phyloP scores from a whole-genome alignment of 2,329 filamentous ascomycete genomes.

The Xenoacremonium recifei region DNA sequence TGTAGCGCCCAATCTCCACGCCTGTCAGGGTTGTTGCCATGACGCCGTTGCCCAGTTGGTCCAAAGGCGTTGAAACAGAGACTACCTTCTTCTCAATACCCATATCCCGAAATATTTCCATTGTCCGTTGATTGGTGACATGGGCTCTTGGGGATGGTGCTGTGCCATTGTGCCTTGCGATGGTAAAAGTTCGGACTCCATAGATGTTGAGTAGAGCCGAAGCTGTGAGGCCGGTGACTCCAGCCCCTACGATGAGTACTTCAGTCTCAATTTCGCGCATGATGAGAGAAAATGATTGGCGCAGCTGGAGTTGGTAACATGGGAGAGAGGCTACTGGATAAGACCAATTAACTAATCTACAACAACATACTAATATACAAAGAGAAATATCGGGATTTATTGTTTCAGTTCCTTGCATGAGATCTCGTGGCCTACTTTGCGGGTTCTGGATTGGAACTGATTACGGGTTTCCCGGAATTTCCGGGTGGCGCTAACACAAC shows the following conservation, averaged over 20 bases:
- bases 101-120: slow-evolving; percentile 14
- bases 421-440: too few species aligned
- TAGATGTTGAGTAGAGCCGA: slow-evolving; percentile 6
- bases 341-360: too few species aligned
- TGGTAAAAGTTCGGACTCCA: slow-evolving; percentile 4
- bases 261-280: slow-evolving; percentile 10
- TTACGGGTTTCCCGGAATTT: too few species aligned
- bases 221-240: slow-evolving; percentile 8
- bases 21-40: slow-evolving; percentile 13
- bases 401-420: too few species aligned
- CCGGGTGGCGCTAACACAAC: too few species aligned
- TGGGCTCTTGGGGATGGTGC: slow-evolving; percentile 11
- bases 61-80: slow-evolving; percentile 5
- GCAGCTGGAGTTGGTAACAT: too few species aligned
- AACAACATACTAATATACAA: too few species aligned
- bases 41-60: slow-evolving; percentile 7
- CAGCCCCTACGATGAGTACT: slow-evolving; percentile 10
- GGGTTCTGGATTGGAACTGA: too few species aligned
- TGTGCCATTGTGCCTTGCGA: slow-evolving; percentile 13
- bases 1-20: slow-evolving; percentile 10
- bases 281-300: too few species aligned
- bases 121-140: slow-evolving; percentile 12
- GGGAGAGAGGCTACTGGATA: too few species aligned
- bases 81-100: slow-evolving; percentile 6
- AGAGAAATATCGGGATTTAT: too few species aligned